Evolutionary conservation across 83 land plant genomes (phyloP), one percentile per base, ranked within the genome.

Genomic region (Thuja plicata): DNA sequence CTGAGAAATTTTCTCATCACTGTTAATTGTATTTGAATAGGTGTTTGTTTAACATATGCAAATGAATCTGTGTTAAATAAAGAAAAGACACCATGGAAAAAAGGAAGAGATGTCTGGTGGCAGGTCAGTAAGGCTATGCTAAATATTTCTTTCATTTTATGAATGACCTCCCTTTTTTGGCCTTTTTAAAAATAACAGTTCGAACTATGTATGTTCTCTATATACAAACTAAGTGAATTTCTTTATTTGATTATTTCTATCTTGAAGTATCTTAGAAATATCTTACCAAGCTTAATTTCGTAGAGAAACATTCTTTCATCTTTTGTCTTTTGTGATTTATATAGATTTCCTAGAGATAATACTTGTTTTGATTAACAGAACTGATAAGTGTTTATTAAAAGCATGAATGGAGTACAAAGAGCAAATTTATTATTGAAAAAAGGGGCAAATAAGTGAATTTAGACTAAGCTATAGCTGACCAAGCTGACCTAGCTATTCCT

Each of bases 51-150:
- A 89, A 94, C 93, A 27, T 94, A 92, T 92, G 97, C 94, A 86
- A 96, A 96, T 74, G 80, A 91, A 40, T 90, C 85, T 62, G 97
- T 93, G 17, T 82, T 92, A 92, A 92, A 60, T 32, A 94, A 96
- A 87, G 94, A 93, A 87, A 88, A 37, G 37, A 96, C 97, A 79
- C 88, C 91, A 54, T 96, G 96, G 96, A 89, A 92, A 77, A 92
- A 91, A 30, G 94, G 93, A 88, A 93, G 97, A 88, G 97, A 96
- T 85, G 73, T 93, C 50, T 96, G 97, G 97, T 96, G 96, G 96
- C 95, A 94, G 97, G 97, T 94, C 66, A 60, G 91, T 89, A 38
- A 88, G 41, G 38, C 84, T 13, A 41, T 71, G 48, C 45, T 30
- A n/a, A 48, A 35, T 74, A 60, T 43, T 30, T 34, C 21, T 37